A percentile compares a stretch with the other conserved stretches of the same genome.
Evolutionary conservation across 106 monocot species (phyloP).

Genomic region (Dendrobium officinale): DNA sequence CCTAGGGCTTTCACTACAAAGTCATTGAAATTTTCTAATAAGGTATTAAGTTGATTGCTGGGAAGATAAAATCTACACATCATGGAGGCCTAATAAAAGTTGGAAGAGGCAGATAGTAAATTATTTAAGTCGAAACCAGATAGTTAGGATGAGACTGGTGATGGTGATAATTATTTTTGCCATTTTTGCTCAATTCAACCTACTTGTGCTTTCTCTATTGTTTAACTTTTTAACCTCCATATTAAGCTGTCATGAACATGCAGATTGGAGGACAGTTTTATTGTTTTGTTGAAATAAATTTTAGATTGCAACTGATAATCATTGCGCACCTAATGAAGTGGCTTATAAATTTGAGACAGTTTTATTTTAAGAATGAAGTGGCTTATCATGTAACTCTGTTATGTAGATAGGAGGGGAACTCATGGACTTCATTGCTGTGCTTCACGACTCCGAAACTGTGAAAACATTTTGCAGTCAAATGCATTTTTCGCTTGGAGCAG

Average conservation of each 20-base stretch:
- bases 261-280: background rate
- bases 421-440: constrained; percentile 76
- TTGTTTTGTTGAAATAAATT: background rate
- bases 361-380: background rate
- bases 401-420: constrained; percentile 73
- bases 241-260: background rate
- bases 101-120: too few relatives aligned
- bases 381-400: background rate
- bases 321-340: background rate
- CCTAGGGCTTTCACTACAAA: too few relatives aligned
- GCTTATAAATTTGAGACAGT: background rate
- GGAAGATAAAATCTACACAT: too few relatives aligned
- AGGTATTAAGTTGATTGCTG: too few relatives aligned
- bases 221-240: background rate
- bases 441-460: constrained; percentile 62
- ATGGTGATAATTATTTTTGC: background rate
- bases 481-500: constrained; percentile 81
- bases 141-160: background rate
- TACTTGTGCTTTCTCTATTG: background rate
- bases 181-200: background rate
- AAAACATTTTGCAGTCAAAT: constrained; percentile 62
- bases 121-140: background rate
- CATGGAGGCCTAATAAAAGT: too few relatives aligned
- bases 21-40: too few relatives aligned
- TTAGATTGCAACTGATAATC: background rate